Conservation (phyloP, 140 eudicot species). For the Oenanthe javanica region DNA sequence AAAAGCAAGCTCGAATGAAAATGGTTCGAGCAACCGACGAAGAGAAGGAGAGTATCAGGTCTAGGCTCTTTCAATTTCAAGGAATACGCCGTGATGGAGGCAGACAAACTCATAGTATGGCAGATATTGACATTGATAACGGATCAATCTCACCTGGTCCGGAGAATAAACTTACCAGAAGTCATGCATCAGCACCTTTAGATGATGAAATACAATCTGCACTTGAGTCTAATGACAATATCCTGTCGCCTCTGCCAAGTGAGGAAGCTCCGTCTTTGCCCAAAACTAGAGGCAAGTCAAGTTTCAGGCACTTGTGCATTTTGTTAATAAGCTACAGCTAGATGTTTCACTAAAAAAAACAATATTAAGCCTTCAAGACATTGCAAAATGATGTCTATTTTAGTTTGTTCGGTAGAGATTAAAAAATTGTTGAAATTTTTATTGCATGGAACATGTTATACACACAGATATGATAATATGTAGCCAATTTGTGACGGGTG, state of each 20-base stretch:
- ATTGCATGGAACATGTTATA: background rate
- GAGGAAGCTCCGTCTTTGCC: background rate
- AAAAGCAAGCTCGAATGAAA: background rate
- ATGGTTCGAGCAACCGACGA: slow-evolving; percentile 3
- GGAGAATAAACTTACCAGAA: background rate
- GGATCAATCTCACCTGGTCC: background rate
- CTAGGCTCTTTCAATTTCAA: background rate
- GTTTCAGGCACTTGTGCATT: background rate
- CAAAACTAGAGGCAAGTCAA: background rate
- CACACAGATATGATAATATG: background rate
- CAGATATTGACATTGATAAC: background rate
- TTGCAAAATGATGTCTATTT: background rate
- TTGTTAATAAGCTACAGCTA: background rate
- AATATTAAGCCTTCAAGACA: background rate
- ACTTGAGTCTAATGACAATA: background rate
- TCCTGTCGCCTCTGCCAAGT: background rate
- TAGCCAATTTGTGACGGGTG: background rate
- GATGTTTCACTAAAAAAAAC: background rate
- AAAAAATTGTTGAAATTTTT: background rate
- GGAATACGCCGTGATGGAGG: slow-evolving; percentile 6
- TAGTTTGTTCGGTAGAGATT: background rate
- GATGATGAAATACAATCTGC: background rate
- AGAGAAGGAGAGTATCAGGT: background rate
- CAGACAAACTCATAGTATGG: background rate
- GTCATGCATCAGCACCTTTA: background rate